Evolutionary conservation across 352 stramenopile genomes (phyloP).

Genomic region (Detonula confervacea): DNA sequence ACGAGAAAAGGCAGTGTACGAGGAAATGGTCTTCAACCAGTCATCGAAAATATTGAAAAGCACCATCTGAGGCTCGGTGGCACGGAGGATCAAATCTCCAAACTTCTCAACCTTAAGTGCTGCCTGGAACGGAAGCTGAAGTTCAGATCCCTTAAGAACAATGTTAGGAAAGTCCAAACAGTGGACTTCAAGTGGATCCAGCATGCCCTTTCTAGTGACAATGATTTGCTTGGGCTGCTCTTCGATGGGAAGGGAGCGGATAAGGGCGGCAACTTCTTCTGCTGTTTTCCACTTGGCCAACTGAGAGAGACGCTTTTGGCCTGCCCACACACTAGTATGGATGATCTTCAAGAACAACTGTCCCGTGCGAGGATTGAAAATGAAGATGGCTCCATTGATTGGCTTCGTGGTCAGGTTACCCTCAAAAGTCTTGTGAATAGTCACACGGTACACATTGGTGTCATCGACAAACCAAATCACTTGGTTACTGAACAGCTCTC

Average conservation of each 20-base stretch:
- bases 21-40: constrained; percentile 99
- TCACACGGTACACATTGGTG: constrained; percentile 99
- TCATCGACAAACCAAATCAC: constrained; percentile 99
- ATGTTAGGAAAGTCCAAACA: constrained; percentile 99
- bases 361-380: constrained; percentile 99
- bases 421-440: constrained; percentile 99
- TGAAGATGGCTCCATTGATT: constrained; percentile 99
- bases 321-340: constrained; percentile 99
- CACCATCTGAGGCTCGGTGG: constrained; percentile 99
- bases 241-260: constrained; percentile 98
- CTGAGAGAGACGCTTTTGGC: constrained; percentile 99
- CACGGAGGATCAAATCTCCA: constrained; percentile 98
- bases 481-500: constrained; percentile 99
- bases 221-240: constrained; percentile 99
- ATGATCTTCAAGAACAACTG: constrained; percentile 99
- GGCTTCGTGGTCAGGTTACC: constrained; percentile 99
- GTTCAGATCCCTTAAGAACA: constrained; percentile 98
- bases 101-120: constrained; percentile 99
- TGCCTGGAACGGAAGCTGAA: constrained; percentile 99
- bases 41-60: constrained; percentile 99
- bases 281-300: constrained; percentile 99
- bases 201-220: constrained; percentile 99
- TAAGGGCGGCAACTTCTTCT: constrained; percentile 99
- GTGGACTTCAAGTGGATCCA: constrained; percentile 99
- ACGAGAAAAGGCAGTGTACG: constrained; percentile 99